Evolutionary conservation across 2,329 filamentous ascomycete genomes (phyloP), one percentile per base, ranked within the genome.

Genomic region (Cryphonectria naterciae): DNA sequence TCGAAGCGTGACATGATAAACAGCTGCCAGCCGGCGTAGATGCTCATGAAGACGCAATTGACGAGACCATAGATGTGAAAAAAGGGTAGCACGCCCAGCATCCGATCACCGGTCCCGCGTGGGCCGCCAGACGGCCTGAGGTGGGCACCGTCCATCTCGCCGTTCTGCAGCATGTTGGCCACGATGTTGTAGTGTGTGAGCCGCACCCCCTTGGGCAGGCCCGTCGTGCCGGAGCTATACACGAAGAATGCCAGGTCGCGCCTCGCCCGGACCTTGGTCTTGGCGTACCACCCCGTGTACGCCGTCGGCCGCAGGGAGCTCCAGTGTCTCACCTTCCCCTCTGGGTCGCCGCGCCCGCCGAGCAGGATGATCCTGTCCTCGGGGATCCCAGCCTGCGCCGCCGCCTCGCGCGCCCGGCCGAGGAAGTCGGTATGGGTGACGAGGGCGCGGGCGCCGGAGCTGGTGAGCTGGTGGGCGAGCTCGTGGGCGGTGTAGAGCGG

Each of bases 61-160:
- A 89, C 92, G 35, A 97, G 86, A 10, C 92, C 92, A 77, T 97
- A 97, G 73, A 97, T 95, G 78, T 97, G 94, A 82, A 94, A 97
- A 80, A 97, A 96, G 0, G 95, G 95, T 15, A 97, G 81, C 71
- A 97, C 91, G 1, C 92, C 93, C 8, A 98, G 80, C 41, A 96
- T 83, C 71, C 87, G 89, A 78, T 97, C 95, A 0, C 89, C 87
- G 69, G 89, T 84, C 11, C 89, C 89, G 76, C 88, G 87, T 2
- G 83, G 78, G 0, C 88, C 86, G 5, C 90, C 89, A 54, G 87
- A 83, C 79, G 88, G 88, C 28, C 81, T 83, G 68, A 93, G 79
- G 60, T 89, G 84, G 0, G 82, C 83, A 1, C 81, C 83, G 70
- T 94, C 91, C 5, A 85, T 82, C 37, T 81, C 77, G 1, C 80